Base-by-base conservation (phyloP, 805 yeast species). In the Pichia deserticola region DNA sequence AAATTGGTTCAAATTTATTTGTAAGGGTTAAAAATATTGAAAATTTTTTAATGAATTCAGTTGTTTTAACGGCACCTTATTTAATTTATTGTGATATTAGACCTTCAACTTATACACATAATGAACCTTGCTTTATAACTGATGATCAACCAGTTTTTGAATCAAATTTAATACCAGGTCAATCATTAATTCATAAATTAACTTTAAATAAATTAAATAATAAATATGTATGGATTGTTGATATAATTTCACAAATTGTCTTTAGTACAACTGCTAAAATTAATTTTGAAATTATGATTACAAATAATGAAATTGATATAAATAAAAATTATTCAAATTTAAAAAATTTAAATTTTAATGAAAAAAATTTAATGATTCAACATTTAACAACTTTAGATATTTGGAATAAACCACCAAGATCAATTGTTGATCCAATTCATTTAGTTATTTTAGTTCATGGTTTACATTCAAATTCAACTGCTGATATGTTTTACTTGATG, bases 371-470 rank as follows among this genome's bases (percentile, higher is more conserved):
- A 29, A 63, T 58, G 9, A 83, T 86, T 0, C 64, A 73, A 30
- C 72, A 76, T 49, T 68, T 71, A 54, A 85, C 80, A 54, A 86
- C 96, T 0, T 56, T 74, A 4, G 84, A 81, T 48, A 61, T 92
- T 34, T 93, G 98, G 97, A 77, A 79, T 62, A 61, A 74, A 37
- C 93, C 95, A 0, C 76, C 79, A 1, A 73, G 70, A 2, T 68
- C 74, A 0, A 59, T 69, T 5, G 64, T 67, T 6, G 30, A 51
- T 50, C 93, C 95, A 0, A 77, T 83, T 12, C 99, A 93, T 70
- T 69, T 93, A 49, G 93, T 92, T 3, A 73, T 93, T 5, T 57
- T 90, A 11, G 89, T 97, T 0, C 99, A 93, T 64, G 99, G 99
- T 0, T 75, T 93, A 29, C 95, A 89, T 60, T 87, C 97, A 1